Evolutionary conservation across 805 yeast species (phyloP), one percentile per base, ranked within the genome.

Genomic region (Ascoidea asiatica): DNA sequence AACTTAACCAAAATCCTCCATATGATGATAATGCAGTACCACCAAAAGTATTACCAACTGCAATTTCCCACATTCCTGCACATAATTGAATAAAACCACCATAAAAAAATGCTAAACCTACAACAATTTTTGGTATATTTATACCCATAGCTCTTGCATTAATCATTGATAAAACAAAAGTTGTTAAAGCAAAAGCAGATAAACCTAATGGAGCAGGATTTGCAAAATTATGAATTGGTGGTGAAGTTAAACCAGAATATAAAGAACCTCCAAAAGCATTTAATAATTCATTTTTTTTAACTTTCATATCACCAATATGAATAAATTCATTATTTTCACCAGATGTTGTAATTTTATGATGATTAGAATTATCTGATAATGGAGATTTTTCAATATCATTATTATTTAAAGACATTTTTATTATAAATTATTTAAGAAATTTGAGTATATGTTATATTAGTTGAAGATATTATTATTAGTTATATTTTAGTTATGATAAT

Each of bases 251-350:
- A 67, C 86, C 90, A 20, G 92, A 86, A 52, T 79, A 78, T 57
- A 83, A 64, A 18, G 82, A 70, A 79, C 95, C 95, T 60, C 95
- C 95, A 51, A 82, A 82, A 2, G 90, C 90, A 21, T 61, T 61
- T 43, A 66, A 62, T 46, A 82, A 66, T 43, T 82, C 89, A 43
- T 68, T 59, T 52, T 70, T 74, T 45, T 75, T 67, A 49, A 81
- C 86, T 59, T 73, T 79, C 49, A 81, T 78, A 53, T 77, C 71
- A 4, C 95, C 95, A 51, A 86, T 73, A 50, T 67, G 75, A 46
- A 86, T 68, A 56, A 75, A 79, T 40, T 81, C 81, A 38, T 77
- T 77, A 53, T 78, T 81, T 2, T 58, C 64, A 18, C 71, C 72
- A 5, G 61, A 49, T 2, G 66, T 63, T 47, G 50, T 56, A 21